Percentiles rank a stretch among this genome's conserved stretches.
Evolutionary conservation across 177 flowering plant genomes (phyloP).

Genomic region (Telopea speciosissima): DNA sequence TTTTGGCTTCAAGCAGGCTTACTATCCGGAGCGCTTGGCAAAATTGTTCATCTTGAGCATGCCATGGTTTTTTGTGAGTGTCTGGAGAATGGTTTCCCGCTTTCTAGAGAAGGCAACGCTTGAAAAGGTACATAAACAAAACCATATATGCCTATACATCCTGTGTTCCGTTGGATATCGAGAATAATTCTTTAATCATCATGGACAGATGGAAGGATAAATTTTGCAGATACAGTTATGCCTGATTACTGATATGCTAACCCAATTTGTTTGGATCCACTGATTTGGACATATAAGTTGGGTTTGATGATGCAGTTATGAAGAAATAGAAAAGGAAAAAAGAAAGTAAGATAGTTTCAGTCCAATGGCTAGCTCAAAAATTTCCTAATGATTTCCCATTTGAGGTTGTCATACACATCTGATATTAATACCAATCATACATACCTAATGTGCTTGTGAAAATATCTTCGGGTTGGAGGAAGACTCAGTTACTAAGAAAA

Average conservation of each 20-base stretch:
- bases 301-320: background rate
- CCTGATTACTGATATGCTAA: background rate
- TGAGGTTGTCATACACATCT: background rate
- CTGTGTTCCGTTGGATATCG: no score
- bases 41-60: slow-evolving; percentile 50
- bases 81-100: slow-evolving; percentile 72
- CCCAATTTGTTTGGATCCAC: background rate
- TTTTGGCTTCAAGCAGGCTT: slow-evolving; percentile 44
- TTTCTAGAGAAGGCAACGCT: slow-evolving; percentile 80
- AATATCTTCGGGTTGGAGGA: background rate
- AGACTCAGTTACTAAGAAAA: no score
- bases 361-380: background rate
- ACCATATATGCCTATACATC: no score
- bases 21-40: slow-evolving; percentile 84
- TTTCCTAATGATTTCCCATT: background rate
- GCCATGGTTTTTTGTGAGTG: slow-evolving; percentile 80
- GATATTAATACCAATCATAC: no score
- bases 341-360: background rate
- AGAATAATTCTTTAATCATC: background rate
- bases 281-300: background rate
- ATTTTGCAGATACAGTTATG: background rate
- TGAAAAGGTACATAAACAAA: slow-evolving; percentile 49
- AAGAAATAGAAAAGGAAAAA: background rate
- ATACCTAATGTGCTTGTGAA: background rate
- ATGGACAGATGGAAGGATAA: no score